phyloP scores from a whole-genome alignment of 768 basidiomycete genomes.

The Calocybe gangraenosa region DNA sequence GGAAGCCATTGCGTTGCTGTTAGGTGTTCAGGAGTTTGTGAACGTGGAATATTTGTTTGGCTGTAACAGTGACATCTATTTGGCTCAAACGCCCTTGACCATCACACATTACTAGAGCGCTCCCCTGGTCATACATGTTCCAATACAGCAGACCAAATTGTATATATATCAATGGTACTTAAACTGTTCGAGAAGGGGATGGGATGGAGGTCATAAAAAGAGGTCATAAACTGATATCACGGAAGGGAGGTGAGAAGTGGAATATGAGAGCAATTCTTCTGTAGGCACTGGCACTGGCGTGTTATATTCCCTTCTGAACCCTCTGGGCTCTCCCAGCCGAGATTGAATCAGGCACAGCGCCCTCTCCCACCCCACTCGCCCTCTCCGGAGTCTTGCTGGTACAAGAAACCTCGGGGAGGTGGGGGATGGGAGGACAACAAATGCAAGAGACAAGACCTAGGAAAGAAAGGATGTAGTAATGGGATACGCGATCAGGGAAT shows the following conservation, averaged over 20 bases:
- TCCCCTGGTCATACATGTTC: constrained; percentile 14
- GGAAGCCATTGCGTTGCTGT: constrained; percentile 36
- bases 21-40: constrained; percentile 17
- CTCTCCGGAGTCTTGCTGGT: constrained; percentile 31
- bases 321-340: constrained; percentile 17
- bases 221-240: constrained; percentile 10
- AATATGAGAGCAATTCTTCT: constrained; percentile 1
- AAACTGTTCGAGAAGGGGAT: neutral
- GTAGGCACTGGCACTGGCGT: neutral
- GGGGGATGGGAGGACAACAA: constrained; percentile 70
- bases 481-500: constrained; percentile 13
- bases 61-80: constrained; percentile 18
- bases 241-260: constrained; percentile 1
- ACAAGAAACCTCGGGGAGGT: constrained; percentile 36
- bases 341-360: constrained; percentile 46
- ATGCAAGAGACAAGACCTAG: constrained; percentile 22
- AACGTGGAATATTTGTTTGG: constrained; percentile 43
- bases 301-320: constrained; percentile 9
- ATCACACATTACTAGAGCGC: constrained; percentile 4
- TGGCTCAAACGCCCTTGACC: constrained; percentile 16
- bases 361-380: constrained; percentile 71
- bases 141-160: constrained; percentile 2
- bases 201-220: constrained; percentile 9
- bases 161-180: constrained; percentile 15
- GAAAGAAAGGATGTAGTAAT: constrained; percentile 14